A percentile compares a stretch with the other conserved stretches of the same genome.
These are phyloP conservation scores for Ophiostoma triangulosporum DNA, from an alignment of 2,329 filamentous ascomycete species.

Conservation along the genomic window DNA sequence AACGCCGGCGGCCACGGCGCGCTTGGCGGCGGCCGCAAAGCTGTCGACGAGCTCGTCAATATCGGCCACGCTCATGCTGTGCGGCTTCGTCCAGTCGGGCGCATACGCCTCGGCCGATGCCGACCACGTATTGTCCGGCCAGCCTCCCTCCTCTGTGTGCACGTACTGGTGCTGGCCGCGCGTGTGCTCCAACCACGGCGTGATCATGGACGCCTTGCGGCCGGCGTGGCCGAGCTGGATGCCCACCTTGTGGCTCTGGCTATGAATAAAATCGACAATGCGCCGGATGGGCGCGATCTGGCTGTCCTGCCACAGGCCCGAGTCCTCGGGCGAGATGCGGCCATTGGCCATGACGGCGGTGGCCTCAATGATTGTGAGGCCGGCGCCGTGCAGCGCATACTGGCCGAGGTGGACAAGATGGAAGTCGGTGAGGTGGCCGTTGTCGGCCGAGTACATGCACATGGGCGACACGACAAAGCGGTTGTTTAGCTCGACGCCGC, in stretches of 20 bases:
- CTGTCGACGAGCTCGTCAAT: constrained; percentile 51
- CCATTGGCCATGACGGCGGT: constrained; percentile 63
- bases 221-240: constrained; percentile 78
- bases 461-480: constrained; percentile 47
- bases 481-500: constrained; percentile 39
- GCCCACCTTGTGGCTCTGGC: constrained; percentile 60
- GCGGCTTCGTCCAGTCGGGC: constrained; percentile 45
- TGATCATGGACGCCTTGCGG: constrained; percentile 47
- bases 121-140: constrained; percentile 41
- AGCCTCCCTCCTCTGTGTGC: constrained; percentile 36
- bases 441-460: constrained; percentile 44
- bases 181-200: constrained; percentile 47
- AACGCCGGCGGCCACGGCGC: constrained; percentile 55
- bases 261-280: constrained; percentile 67
- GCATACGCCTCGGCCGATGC: constrained; percentile 45
- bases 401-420: constrained; percentile 73
- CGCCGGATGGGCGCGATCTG: constrained; percentile 61
- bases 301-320: constrained; percentile 70
- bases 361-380: constrained; percentile 64
- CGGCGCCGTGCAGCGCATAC: constrained; percentile 62
- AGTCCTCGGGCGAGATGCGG: constrained; percentile 69
- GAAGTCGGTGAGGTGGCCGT: constrained; percentile 64
- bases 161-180: constrained; percentile 37
- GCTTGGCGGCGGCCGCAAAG: constrained; percentile 44
- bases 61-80: constrained; percentile 53